phyloP scores from a whole-genome alignment of 129 eudicot species.

The Cynara cardunculus region DNA sequence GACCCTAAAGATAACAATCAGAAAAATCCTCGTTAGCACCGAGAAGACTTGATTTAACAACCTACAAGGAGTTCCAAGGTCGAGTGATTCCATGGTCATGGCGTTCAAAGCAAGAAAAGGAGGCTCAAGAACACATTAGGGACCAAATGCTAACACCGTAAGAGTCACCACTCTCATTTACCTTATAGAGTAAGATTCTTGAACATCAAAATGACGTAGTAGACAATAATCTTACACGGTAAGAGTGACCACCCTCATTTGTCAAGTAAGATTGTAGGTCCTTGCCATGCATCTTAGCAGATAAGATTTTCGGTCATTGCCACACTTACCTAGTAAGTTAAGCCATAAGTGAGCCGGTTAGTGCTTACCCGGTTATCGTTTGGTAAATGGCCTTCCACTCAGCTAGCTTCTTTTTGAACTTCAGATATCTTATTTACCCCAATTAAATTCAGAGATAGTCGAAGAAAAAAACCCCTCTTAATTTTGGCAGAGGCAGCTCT shows the following conservation, averaged over 20 bases:
- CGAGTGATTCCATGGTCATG: too few relatives aligned
- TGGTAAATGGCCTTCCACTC: background rate
- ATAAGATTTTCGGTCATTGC: background rate
- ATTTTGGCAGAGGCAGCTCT: too few relatives aligned
- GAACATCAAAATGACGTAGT: background rate
- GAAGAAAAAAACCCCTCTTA: too few relatives aligned
- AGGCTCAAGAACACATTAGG: too few relatives aligned
- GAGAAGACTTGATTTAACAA: background rate
- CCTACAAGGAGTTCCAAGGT: background rate
- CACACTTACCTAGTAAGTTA: too few relatives aligned
- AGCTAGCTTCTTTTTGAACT: too few relatives aligned
- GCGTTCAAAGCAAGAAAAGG: too few relatives aligned
- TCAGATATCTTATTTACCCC: too few relatives aligned
- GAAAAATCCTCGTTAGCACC: background rate
- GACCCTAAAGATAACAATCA: background rate
- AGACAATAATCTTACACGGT: background rate
- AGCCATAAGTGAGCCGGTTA: too few relatives aligned
- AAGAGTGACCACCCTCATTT: background rate
- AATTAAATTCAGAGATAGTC: too few relatives aligned
- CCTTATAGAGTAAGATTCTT: background rate
- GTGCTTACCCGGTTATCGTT: background rate
- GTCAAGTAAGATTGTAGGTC: background rate
- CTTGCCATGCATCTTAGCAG: too few relatives aligned
- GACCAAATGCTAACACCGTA: too few relatives aligned
- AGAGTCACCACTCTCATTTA: background rate